These are phyloP conservation scores for Xylaria sp. DNA, from an alignment of 2,329 filamentous ascomycete genomes.

Conservation along the genomic window DNA sequence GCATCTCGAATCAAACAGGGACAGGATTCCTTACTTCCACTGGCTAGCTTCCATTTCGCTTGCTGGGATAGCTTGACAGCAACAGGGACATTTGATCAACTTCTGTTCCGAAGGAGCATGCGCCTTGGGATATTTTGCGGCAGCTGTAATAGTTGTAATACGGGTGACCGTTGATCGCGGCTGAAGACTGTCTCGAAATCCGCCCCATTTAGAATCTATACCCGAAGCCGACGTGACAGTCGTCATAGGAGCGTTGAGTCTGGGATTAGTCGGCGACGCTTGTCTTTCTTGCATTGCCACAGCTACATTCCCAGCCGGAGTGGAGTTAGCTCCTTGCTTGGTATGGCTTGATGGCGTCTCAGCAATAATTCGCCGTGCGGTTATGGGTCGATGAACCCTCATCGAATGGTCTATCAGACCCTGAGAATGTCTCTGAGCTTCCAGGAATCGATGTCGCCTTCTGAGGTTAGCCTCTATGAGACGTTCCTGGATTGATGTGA, in stretches of 20 bases:
- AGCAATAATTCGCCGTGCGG: neutral
- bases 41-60: conserved; percentile 5
- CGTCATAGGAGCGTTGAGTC: conserved; percentile 1
- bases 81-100: conserved; percentile 22
- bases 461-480: conserved; percentile 20
- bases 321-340: conserved; percentile 1
- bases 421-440: conserved; percentile 15
- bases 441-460: conserved; percentile 10
- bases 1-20: conserved; percentile 2
- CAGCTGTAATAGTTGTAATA: conserved; percentile 18
- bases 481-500: conserved; percentile 17
- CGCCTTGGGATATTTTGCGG: conserved; percentile 13
- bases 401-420: neutral
- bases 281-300: neutral
- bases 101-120: conserved; percentile 16
- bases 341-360: conserved; percentile 3
- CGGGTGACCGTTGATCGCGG: conserved; percentile 11
- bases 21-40: conserved; percentile 15
- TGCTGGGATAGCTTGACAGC: conserved; percentile 19
- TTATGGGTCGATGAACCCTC: neutral
- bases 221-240: conserved; percentile 18
- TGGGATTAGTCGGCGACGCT: neutral
- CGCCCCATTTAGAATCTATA: conserved; percentile 18
- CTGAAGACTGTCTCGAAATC: conserved; percentile 12
- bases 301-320: neutral